Percentiles rank a stretch among this genome's conserved stretches.
phyloP scores from a whole-genome alignment of 2,329 filamentous ascomycete species.

The Fusarium sp. region DNA sequence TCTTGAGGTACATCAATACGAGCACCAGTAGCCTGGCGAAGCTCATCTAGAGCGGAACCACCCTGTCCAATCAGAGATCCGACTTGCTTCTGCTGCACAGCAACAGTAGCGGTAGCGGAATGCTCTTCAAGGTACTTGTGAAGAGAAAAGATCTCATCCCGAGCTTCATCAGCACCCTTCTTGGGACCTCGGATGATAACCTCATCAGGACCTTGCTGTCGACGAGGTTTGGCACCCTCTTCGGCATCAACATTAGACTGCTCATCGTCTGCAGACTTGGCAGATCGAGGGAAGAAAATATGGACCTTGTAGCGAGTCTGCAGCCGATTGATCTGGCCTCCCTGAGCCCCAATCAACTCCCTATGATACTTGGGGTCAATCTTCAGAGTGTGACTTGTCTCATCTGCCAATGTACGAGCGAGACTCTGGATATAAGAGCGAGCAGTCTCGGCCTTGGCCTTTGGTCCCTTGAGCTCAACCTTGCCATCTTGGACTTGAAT shows the following conservation, averaged over 20 bases:
- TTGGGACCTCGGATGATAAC: slow-evolving; percentile 91
- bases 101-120: slow-evolving; percentile 79
- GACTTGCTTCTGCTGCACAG: slow-evolving; percentile 89
- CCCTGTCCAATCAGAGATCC: slow-evolving; percentile 94
- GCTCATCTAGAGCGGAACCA: slow-evolving; percentile 88
- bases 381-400: slow-evolving; percentile 86
- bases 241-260: slow-evolving; percentile 75
- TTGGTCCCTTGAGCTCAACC: slow-evolving; percentile 94
- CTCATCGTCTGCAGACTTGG: slow-evolving; percentile 73
- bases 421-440: slow-evolving; percentile 83
- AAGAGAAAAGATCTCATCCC: slow-evolving; percentile 89
- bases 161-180: slow-evolving; percentile 90
- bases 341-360: slow-evolving; percentile 89
- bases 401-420: slow-evolving; percentile 86
- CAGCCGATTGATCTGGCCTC: slow-evolving; percentile 87
- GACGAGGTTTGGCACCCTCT: slow-evolving; percentile 71
- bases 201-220: slow-evolving; percentile 84
- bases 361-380: slow-evolving; percentile 94
- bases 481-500: slow-evolving; percentile 94
- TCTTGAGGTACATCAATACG: slow-evolving; percentile 91
- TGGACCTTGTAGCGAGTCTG: slow-evolving; percentile 93
- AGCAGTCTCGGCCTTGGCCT: slow-evolving; percentile 90
- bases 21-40: slow-evolving; percentile 84
- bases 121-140: slow-evolving; percentile 92
- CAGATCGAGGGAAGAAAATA: slow-evolving; percentile 86